A percentile compares a stretch with the other conserved stretches of the same genome.
Evolutionary conservation across 805 yeast species (phyloP).

Genomic region (Sungouiozyma intestinalis): DNA sequence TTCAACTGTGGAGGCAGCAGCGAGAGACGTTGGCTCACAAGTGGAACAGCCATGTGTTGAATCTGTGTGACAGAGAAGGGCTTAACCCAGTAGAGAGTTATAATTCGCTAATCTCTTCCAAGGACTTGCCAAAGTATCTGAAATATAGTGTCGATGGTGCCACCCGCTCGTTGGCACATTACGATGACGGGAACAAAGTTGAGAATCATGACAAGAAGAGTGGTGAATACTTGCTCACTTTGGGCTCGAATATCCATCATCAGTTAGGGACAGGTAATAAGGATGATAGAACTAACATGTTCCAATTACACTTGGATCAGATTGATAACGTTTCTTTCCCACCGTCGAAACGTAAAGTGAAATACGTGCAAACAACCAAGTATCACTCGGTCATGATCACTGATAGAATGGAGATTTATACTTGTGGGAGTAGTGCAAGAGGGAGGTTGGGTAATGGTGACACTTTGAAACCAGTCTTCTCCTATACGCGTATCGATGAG

Average conservation of each 20-base stretch:
- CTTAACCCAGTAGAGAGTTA: conserved; percentile 64
- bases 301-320: conserved; percentile 30
- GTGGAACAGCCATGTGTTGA: conserved; percentile 24
- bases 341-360: conserved; percentile 27
- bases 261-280: conserved; percentile 61
- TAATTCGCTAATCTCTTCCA: background rate
- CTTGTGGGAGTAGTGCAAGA: conserved; percentile 58
- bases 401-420: conserved; percentile 39
- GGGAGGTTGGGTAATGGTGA: conserved; percentile 62
- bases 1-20: conserved; percentile 20
- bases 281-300: conserved; percentile 38
- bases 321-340: conserved; percentile 10
- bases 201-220: conserved; percentile 29
- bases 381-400: conserved; percentile 57
- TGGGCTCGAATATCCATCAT: conserved; percentile 54
- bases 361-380: conserved; percentile 44
- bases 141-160: conserved; percentile 4
- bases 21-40: conserved; percentile 13
- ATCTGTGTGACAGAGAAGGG: conserved; percentile 57
- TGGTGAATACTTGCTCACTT: conserved; percentile 48
- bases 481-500: conserved; percentile 34
- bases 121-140: conserved; percentile 8
- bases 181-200: background rate
- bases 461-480: conserved; percentile 31
- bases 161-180: background rate